Conservation (phyloP, 352 stramenopile species). For the Globisporangium ultimum region DNA sequence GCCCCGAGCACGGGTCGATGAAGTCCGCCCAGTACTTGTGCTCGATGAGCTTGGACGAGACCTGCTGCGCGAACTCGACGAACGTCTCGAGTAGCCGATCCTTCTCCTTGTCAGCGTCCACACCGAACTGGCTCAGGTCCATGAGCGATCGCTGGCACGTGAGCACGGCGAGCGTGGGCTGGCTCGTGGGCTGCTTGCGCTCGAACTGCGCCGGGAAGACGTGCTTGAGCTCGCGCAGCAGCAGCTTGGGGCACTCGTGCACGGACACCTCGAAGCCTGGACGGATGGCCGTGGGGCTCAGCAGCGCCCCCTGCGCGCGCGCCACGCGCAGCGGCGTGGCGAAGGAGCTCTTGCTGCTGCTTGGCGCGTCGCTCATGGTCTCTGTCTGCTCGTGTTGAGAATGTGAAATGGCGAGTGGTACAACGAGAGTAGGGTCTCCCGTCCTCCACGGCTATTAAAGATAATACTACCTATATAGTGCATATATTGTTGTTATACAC, state of each 20-base stretch:
- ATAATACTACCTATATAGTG: too few species aligned
- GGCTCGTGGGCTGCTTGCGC: conserved; percentile 27
- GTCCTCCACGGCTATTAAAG: too few species aligned
- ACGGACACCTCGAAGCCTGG: conserved; percentile 78
- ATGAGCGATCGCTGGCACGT: conserved; percentile 93
- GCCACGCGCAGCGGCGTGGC: conserved; percentile 9
- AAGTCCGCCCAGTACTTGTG: conserved; percentile 94
- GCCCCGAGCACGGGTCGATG: conserved; percentile 96
- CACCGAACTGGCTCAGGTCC: conserved; percentile 93
- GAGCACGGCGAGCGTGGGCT: conserved; percentile 84
- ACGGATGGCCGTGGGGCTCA: conserved; percentile 53
- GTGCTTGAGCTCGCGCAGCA: conserved; percentile 77
- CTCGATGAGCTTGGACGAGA: conserved; percentile 76
- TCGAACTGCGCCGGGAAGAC: conserved; percentile 68
- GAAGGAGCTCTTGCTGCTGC: conserved; percentile 1
- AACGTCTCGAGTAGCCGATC: conserved; percentile 96
- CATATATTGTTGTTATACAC: background rate
- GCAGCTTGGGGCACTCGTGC: conserved; percentile 62
- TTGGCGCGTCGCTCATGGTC: conserved; percentile 12
- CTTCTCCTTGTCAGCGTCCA: conserved; percentile 94
- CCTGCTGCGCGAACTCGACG: conserved; percentile 86
- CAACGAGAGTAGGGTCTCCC: background rate
- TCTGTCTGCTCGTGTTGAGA: background rate
- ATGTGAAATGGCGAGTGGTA: background rate
- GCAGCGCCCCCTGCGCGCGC: conserved; percentile 35